Percentiles rank a stretch among this genome's conserved stretches.
These are phyloP conservation scores for Alternaria triticimaculans DNA, from an alignment of 2,329 filamentous ascomycete species.

Conservation along the genomic window DNA sequence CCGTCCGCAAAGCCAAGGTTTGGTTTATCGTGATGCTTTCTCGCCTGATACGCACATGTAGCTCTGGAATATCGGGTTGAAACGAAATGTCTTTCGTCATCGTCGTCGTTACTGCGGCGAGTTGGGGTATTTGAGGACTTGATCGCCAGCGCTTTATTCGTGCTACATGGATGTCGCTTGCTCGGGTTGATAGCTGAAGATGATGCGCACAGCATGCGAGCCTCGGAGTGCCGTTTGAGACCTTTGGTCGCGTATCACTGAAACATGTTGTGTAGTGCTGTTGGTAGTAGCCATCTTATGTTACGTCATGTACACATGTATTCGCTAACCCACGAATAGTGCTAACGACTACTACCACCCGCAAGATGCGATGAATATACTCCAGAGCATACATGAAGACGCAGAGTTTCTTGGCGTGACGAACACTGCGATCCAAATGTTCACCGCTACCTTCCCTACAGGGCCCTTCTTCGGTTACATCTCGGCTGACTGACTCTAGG, in stretches of 20 bases:
- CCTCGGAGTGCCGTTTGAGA: not conserved
- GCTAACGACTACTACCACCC: not conserved
- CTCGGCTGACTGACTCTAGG: not conserved
- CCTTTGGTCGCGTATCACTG: not conserved
- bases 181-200: not conserved
- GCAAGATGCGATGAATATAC: not conserved
- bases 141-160: not conserved
- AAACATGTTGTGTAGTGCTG: not conserved
- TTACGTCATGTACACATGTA: not conserved
- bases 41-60: not conserved
- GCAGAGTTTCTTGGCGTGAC: not conserved
- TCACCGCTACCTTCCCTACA: not conserved
- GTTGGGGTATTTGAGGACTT: not conserved
- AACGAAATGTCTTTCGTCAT: not conserved
- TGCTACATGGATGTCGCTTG: not conserved
- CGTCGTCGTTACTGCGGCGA: not conserved
- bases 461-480: not conserved
- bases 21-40: not conserved
- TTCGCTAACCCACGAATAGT: not conserved
- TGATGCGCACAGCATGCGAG: not conserved
- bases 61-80: not conserved
- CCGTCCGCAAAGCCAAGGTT: not conserved
- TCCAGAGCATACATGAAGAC: not conserved
- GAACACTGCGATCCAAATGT: not conserved
- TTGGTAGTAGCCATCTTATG: not conserved